Base-by-base conservation (phyloP, 2,329 filamentous ascomycete species). In the Microsporum audouinii region DNA sequence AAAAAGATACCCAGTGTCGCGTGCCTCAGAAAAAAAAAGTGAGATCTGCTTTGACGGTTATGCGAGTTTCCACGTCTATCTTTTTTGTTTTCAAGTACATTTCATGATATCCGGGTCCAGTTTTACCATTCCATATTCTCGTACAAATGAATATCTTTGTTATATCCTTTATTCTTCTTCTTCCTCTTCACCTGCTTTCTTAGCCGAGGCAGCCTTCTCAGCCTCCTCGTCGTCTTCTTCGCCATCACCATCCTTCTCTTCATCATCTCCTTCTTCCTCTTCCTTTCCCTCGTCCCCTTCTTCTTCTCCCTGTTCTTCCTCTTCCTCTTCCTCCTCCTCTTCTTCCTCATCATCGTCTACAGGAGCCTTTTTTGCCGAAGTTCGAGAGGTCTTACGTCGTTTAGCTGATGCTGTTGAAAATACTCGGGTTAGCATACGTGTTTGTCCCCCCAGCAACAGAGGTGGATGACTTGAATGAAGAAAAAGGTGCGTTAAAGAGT, bases 241-340 rank as follows among this genome's bases (percentile, higher is more conserved):
- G 36, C 33, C 45, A 53, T 64, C 69, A 27, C 68, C 71, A 4
- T 67, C 66, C 27, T 66, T 70, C 49, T 68, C 71, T 47, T 66
- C 65, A 6, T 67, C 70, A 10, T 59, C 57, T 27, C 56, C 68
- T 17, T 67, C 71, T 14, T 67, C 69, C 45, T 69, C 70, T 3
- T 63, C 70, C 57, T 68, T 58, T 27, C 36, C 61, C 43, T 63
- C 58, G 8, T 57, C 39, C 36, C 61, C 69, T 31, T 68, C 71
- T 3, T 66, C 66, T 36, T 66, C 70, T 57, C 65, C 63, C 10
- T 66, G 68, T 51, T 69, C 69, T 10, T 65, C 67, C 6, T 70
- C 69, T 36, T 70, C 71, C 61, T 70, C 66, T 49, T 68, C 66
- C 17, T 65, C 64, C 23, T 68, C 70, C 23, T 58, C 63, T 31